Percentiles rank a stretch among this genome's conserved stretches.
phyloP scores from a whole-genome alignment of 306 rosid genomes.

The Vigna radiata region DNA sequence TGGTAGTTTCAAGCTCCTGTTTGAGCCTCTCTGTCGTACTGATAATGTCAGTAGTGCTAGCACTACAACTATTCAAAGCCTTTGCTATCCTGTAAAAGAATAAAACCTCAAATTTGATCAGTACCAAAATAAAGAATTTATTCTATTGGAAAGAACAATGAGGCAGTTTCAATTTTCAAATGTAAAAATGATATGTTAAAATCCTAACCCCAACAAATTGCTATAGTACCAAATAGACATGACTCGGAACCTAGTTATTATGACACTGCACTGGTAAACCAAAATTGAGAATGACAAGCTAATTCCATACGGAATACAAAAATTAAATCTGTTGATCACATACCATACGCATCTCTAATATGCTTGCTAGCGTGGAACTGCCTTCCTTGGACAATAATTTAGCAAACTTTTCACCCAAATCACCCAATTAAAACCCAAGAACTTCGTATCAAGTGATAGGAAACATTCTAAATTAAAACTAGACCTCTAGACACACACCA shows the following conservation, averaged over 20 bases:
- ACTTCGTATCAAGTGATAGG: slow-evolving; percentile 1
- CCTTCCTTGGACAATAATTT: slow-evolving; percentile 4
- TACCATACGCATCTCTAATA: slow-evolving; percentile 20
- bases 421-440: slow-evolving; percentile 5
- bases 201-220: slow-evolving; percentile 29
- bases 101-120: slow-evolving; percentile 20
- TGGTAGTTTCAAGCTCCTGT: slow-evolving; percentile 79
- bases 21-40: slow-evolving; percentile 91
- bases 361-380: slow-evolving; percentile 33
- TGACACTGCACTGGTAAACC: slow-evolving; percentile 1
- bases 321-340: slow-evolving; percentile 26
- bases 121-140: slow-evolving; percentile 10
- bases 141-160: slow-evolving; percentile 21
- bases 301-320: slow-evolving; percentile 15
- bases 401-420: slow-evolving; percentile 28
- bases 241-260: slow-evolving; percentile 25
- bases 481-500: slow-evolving; percentile 8
- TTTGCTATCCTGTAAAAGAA: slow-evolving; percentile 63
- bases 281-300: slow-evolving; percentile 8
- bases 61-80: slow-evolving; percentile 77
- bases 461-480: neutral
- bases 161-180: slow-evolving; percentile 16
- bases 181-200: slow-evolving; percentile 25
- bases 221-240: slow-evolving; percentile 23
- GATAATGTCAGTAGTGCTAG: slow-evolving; percentile 88